These are phyloP conservation scores for Pilasporangium apinafurcum DNA, from an alignment of 352 stramenopile genomes.

Conservation along the genomic window DNA sequence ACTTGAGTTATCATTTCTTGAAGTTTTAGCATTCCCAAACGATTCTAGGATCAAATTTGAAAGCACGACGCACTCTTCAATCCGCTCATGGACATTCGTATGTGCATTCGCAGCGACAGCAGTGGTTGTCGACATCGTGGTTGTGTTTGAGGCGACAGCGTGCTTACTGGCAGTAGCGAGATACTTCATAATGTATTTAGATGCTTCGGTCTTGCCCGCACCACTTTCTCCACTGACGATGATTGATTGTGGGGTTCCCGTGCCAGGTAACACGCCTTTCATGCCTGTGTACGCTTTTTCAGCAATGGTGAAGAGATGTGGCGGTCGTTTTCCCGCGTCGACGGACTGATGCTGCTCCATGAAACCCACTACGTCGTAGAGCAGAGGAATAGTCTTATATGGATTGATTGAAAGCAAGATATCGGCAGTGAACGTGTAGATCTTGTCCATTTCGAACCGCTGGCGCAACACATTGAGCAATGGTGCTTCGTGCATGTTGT, in stretches of 20 bases:
- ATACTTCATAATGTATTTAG: constrained; percentile 92
- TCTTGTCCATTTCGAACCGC: constrained; percentile 73
- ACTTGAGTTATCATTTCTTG: constrained; percentile 86
- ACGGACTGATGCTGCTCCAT: constrained; percentile 42
- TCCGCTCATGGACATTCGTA: constrained; percentile 74
- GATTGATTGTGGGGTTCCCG: constrained; percentile 85
- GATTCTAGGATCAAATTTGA: constrained; percentile 82
- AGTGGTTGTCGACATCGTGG: too few species aligned
- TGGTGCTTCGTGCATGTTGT: constrained; percentile 87
- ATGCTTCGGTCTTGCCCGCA: constrained; percentile 92
- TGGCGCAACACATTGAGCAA: constrained; percentile 74
- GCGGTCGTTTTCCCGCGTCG: constrained; percentile 23
- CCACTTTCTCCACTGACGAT: constrained; percentile 92
- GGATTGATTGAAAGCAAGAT: constrained; percentile 82
- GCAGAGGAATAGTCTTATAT: constrained; percentile 82
- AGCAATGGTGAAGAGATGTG: constrained; percentile 79
- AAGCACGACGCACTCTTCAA: constrained; percentile 76
- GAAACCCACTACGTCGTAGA: constrained; percentile 75
- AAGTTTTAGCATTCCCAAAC: constrained; percentile 83
- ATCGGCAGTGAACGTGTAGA: constrained; percentile 85
- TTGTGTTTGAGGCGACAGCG: constrained; percentile 5
- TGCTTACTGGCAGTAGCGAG: constrained; percentile 72
- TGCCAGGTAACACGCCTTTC: constrained; percentile 48
- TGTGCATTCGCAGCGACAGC: constrained; percentile 9
- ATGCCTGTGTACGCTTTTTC: constrained; percentile 71